Evolutionary conservation across 2,329 filamentous ascomycete genomes (phyloP).

Genomic region (Zopfia rhizophila): DNA sequence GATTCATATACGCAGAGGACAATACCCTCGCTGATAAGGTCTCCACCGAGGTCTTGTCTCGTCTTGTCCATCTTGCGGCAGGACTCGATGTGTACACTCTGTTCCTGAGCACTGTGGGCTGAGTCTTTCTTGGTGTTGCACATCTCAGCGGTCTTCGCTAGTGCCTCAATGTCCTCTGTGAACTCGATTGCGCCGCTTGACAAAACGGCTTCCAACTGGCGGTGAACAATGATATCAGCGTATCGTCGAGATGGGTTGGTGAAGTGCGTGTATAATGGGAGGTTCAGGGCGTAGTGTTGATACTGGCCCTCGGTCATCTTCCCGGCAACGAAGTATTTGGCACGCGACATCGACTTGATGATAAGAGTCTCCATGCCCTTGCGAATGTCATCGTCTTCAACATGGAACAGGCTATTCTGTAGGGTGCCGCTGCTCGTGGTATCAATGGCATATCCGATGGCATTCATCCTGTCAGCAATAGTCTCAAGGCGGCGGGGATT

Average conservation of each 20-base stretch:
- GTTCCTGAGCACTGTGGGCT: conserved; percentile 95
- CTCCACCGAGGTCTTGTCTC: conserved; percentile 84
- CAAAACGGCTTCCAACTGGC: conserved; percentile 88
- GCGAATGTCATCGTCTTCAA: conserved; percentile 86
- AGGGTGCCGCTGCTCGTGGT: conserved; percentile 87
- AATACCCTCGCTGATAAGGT: conserved; percentile 94
- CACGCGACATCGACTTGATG: conserved; percentile 94
- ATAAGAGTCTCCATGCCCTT: conserved; percentile 98
- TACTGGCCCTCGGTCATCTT: conserved; percentile 81
- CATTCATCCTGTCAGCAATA: conserved; percentile 92
- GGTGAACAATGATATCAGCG: conserved; percentile 93
- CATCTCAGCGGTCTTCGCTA: conserved; percentile 91
- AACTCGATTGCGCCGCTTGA: conserved; percentile 86
- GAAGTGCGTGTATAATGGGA: conserved; percentile 96
- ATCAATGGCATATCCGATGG: conserved; percentile 90
- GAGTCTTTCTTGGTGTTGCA: conserved; percentile 99
- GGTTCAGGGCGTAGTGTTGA: conserved; percentile 90
- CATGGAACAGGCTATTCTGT: conserved; percentile 94
- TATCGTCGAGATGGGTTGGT: conserved; percentile 95
- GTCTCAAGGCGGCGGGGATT: conserved; percentile 89
- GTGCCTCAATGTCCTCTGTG: conserved; percentile 84
- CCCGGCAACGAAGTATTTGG: conserved; percentile 91
- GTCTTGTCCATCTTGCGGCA: conserved; percentile 96
- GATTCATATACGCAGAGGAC: conserved; percentile 98
- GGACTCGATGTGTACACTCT: conserved; percentile 98